These are phyloP conservation scores for Fraxinus latifolia DNA, from an alignment of 305 asterid genomes.

Conservation along the genomic window DNA sequence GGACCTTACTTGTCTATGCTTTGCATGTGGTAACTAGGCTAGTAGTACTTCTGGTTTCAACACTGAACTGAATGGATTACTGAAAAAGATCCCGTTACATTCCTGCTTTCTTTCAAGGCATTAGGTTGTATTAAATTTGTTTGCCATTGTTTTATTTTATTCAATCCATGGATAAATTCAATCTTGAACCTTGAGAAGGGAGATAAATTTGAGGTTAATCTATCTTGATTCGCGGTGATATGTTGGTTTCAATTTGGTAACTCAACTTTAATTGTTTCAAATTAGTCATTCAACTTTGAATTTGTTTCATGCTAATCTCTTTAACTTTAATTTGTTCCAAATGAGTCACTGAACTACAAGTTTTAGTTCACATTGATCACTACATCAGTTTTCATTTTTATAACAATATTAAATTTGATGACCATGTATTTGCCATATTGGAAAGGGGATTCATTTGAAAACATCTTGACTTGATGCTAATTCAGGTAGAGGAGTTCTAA, in stretches of 20 bases:
- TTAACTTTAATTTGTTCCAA: not conserved
- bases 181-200: not conserved
- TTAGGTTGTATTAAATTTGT: not conserved
- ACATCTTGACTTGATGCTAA: not conserved
- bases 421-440: not conserved
- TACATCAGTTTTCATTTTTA: not conserved
- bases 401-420: not conserved
- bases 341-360: not conserved
- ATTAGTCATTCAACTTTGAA: not conserved
- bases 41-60: conserved; percentile 24
- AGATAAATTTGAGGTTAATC: not conserved
- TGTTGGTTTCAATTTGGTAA: not conserved
- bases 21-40: conserved; percentile 32
- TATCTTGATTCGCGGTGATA: not conserved
- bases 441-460: not conserved
- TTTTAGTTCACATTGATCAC: not conserved
- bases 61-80: conserved; percentile 15
- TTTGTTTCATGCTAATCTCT: not conserved
- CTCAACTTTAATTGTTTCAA: not conserved
- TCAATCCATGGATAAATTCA: not conserved
- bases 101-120: conserved; percentile 6
- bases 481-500: not conserved
- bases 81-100: not conserved
- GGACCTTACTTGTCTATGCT: conserved; percentile 27
- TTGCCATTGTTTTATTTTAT: not conserved